Conservation (phyloP, 306 rosid genomes). For the Quercus ilex region DNA sequence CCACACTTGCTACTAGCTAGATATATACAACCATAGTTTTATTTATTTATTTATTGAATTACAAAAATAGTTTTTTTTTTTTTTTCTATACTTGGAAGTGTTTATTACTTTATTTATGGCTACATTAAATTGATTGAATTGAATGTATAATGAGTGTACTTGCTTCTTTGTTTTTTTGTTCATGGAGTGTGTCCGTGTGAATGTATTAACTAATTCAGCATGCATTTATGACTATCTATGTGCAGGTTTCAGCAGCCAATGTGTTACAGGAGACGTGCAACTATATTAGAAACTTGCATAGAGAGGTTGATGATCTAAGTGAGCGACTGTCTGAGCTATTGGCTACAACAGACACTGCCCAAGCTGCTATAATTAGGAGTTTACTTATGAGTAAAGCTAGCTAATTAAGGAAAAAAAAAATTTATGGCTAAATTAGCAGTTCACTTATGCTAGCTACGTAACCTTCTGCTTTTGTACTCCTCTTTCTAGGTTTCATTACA, state of each 20-base stretch:
- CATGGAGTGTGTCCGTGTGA: no score
- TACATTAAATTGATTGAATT: no score
- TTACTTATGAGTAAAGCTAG: conserved; percentile 56
- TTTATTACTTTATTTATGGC: no score
- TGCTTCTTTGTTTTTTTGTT: no score
- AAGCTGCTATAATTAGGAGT: conserved; percentile 85
- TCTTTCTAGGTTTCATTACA: background rate
- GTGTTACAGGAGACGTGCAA: conserved; percentile 90
- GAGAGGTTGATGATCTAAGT: conserved; percentile 88
- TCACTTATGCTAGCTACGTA: background rate
- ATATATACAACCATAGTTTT: no score
- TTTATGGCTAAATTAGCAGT: background rate
- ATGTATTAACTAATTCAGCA: background rate
- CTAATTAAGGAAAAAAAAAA: no score
- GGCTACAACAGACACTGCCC: conserved; percentile 78
- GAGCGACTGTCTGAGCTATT: conserved; percentile 79
- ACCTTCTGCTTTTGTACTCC: background rate
- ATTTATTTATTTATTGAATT: no score
- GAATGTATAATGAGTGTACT: no score
- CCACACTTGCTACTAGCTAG: no score
- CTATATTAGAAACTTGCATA: conserved; percentile 72
- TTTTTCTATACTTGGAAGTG: no score
- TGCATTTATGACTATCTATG: background rate
- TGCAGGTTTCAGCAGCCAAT: conserved; percentile 69
- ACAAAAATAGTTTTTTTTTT: no score